These are phyloP conservation scores for Collybia sordida DNA, from an alignment of 768 basidiomycete genomes.

Conservation along the genomic window DNA sequence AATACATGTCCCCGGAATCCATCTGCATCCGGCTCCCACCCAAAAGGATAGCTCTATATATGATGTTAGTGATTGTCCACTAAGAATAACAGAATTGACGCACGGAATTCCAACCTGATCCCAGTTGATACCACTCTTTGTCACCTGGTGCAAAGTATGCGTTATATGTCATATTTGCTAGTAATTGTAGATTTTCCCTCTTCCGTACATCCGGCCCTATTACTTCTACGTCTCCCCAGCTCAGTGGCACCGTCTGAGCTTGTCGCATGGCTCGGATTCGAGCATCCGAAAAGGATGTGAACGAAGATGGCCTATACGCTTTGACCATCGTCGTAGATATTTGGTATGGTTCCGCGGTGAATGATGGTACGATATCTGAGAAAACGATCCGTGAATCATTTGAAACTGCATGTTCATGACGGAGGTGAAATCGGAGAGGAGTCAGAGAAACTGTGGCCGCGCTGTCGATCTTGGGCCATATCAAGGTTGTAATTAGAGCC, in stretches of 20 bases:
- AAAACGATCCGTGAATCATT: constrained; percentile 59
- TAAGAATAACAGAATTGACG: constrained; percentile 15
- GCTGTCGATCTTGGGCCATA: constrained; percentile 36
- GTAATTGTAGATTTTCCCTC: constrained; percentile 66
- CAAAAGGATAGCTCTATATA: constrained; percentile 67
- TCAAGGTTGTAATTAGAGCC: constrained; percentile 37
- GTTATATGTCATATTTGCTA: constrained; percentile 91
- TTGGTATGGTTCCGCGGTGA: constrained; percentile 35
- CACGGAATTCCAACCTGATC: constrained; percentile 61
- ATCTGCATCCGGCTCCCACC: constrained; percentile 89
- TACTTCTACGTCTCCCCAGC: constrained; percentile 69
- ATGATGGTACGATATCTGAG: constrained; percentile 42
- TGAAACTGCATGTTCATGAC: constrained; percentile 61
- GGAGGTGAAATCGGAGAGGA: constrained; percentile 58
- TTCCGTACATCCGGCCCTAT: constrained; percentile 70
- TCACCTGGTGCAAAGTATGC: constrained; percentile 62
- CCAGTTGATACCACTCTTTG: constrained; percentile 71
- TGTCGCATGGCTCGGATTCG: constrained; percentile 35
- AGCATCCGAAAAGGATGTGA: constrained; percentile 33
- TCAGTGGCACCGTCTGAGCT: constrained; percentile 36
- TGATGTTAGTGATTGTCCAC: not conserved
- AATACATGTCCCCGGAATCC: constrained; percentile 93
- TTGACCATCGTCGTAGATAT: constrained; percentile 37
- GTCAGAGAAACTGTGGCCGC: no score
- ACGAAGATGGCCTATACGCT: constrained; percentile 49